Base-by-base conservation (phyloP, 1,139 yeast genomes). In the Sugiyamaella japonica region DNA sequence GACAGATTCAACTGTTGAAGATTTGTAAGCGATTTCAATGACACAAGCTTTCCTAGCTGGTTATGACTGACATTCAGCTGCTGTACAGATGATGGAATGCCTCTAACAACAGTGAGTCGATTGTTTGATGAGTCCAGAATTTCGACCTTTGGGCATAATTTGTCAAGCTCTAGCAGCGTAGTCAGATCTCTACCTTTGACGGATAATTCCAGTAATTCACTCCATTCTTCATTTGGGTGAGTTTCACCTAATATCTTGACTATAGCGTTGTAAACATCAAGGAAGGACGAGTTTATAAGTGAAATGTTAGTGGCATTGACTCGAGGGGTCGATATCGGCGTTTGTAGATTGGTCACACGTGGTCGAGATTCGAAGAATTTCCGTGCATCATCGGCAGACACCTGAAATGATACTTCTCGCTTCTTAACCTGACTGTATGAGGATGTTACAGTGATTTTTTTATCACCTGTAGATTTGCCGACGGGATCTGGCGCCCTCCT, bases 191-290 rank as follows among this genome's bases (percentile, higher is more conserved):
- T 62, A 10, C 64, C 61, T 3, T 69, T 65, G 10, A 75, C 47
- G 36, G 73, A 68, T 25, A 74, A 55, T 3, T 52, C 51, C 1
- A 62, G 63, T 23, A 74, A 57, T 15, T 63, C 59, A 49, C 72
- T 75, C 78, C 78, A 74, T 29, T 68, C 61, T 15, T 65, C 66
- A 8, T 66, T 63, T n/a, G 67, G 65, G 2, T 71, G 61, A n/a
- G 61, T 58, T 37, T 68, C 70, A 1, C 73, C 69, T 15, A 75
- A 59, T 0, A 66, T 66, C 17, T 63, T 59, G 13, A 73, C 68
- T 28, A 75, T 59, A 1, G 65, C 61, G 38, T 60, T 66, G 48
- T 63, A 64, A 1, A 67, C 66, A 28, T 63, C 66, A 1, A 73
- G 69, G 47, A 65, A 71, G 7, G 72, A 67, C 12, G 66, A 42